Percentiles rank a stretch among this genome's conserved stretches.
phyloP scores from a whole-genome alignment of 2,329 filamentous ascomycete genomes.

The Talaromyces islandicus region DNA sequence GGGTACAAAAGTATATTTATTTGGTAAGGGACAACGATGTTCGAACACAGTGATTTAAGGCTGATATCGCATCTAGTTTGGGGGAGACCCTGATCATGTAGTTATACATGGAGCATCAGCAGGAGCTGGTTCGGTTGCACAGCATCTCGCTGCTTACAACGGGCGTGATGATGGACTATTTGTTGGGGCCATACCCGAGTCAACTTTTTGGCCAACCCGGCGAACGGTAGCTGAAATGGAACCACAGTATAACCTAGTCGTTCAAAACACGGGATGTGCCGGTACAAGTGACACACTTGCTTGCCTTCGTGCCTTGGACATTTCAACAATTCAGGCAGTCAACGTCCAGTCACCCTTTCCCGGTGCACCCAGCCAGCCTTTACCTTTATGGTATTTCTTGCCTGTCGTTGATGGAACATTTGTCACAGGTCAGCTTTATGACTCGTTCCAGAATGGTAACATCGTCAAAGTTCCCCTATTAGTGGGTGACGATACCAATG shows the following conservation, averaged over 20 bases:
- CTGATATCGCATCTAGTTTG: conserved; percentile 14
- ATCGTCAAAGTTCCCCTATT: conserved; percentile 50
- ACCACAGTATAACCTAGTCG: conserved; percentile 42
- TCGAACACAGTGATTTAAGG: neutral
- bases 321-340: conserved; percentile 38
- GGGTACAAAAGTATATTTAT: conserved; percentile 21
- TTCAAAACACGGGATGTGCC: conserved; percentile 41
- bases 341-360: conserved; percentile 44
- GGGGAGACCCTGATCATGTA: conserved; percentile 22
- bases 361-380: conserved; percentile 35
- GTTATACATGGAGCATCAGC: conserved; percentile 22
- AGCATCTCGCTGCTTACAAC: conserved; percentile 47
- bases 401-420: conserved; percentile 48
- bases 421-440: conserved; percentile 45
- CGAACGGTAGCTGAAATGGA: conserved; percentile 44
- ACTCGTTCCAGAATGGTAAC: conserved; percentile 42
- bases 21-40: neutral
- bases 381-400: conserved; percentile 47
- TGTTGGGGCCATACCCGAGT: conserved; percentile 47
- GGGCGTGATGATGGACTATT: conserved; percentile 45
- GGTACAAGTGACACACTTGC: conserved; percentile 35
- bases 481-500: conserved; percentile 57
- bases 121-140: conserved; percentile 53
- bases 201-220: conserved; percentile 47
- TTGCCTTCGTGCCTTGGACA: conserved; percentile 44